These are phyloP conservation scores for Colletotrichum orchidophilum DNA, from an alignment of 2,329 filamentous ascomycete species.

Conservation along the genomic window DNA sequence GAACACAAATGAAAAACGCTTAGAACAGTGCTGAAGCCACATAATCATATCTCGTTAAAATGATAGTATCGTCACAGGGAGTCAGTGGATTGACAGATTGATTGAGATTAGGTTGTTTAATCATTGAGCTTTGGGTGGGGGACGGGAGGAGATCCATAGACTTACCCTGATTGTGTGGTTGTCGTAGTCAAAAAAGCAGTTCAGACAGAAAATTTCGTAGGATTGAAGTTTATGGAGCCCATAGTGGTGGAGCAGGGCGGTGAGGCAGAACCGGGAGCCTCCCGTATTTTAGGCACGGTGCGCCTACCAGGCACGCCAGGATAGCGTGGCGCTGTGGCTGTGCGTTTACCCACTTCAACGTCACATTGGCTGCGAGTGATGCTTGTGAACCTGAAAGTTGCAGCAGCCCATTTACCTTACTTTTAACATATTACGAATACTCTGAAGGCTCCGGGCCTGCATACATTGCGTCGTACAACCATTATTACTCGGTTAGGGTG, in stretches of 20 bases:
- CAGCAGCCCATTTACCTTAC: too few relatives aligned
- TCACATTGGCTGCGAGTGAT: not conserved
- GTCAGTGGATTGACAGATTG: slow-evolving; percentile 71
- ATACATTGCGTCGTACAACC: too few relatives aligned
- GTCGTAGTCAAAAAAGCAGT: slow-evolving; percentile 34
- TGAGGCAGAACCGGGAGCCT: not conserved
- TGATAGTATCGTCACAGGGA: slow-evolving; percentile 52
- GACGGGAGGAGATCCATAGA: slow-evolving; percentile 17
- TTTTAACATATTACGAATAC: too few relatives aligned
- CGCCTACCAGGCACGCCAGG: too few relatives aligned
- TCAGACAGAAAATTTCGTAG: not conserved
- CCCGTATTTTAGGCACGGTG: too few relatives aligned
- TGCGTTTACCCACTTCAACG: not conserved
- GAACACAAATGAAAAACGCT: not conserved
- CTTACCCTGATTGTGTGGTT: slow-evolving; percentile 31
- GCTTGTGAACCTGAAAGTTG: not conserved
- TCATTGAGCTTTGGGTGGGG: slow-evolving; percentile 48
- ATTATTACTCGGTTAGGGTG: not conserved
- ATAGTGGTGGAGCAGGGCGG: slow-evolving; percentile 10
- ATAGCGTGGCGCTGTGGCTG: slow-evolving; percentile 3
- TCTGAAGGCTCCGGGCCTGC: too few relatives aligned
- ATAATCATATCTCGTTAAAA: slow-evolving; percentile 45
- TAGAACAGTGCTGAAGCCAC: not conserved
- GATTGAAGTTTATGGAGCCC: slow-evolving; percentile 3
- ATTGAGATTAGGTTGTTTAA: slow-evolving; percentile 53